Evolutionary conservation across 2,329 filamentous ascomycete species (phyloP).

Genomic region (Curvularia hawaiiensis): DNA sequence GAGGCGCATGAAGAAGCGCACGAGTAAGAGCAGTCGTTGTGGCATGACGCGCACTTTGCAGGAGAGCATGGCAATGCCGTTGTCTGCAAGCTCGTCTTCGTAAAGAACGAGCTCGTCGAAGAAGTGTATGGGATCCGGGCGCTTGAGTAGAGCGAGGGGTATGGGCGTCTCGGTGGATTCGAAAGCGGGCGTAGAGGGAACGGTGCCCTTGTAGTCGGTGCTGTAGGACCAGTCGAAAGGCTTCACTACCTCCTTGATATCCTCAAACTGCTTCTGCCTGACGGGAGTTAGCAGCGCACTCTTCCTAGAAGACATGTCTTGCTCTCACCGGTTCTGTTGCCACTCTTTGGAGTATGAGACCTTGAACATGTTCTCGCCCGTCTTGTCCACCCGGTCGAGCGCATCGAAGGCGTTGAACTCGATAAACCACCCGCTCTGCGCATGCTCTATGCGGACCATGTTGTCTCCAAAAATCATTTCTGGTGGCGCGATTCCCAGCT

Average conservation of each 20-base stretch:
- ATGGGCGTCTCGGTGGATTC: conserved; percentile 62
- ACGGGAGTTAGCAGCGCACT: conserved; percentile 13
- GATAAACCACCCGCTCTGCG: conserved; percentile 76
- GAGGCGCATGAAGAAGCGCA: conserved; percentile 88
- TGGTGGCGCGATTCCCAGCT: conserved; percentile 83
- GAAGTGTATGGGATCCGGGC: conserved; percentile 92
- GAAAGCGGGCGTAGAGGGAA: conserved; percentile 50
- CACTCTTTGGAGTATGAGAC: conserved; percentile 92
- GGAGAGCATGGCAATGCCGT: conserved; percentile 88
- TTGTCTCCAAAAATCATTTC: conserved; percentile 99
- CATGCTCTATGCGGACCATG: conserved; percentile 74
- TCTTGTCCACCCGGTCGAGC: conserved; percentile 92
- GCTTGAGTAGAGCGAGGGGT: conserved; percentile 82
- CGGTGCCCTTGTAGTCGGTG: conserved; percentile 81
- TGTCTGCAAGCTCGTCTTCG: conserved; percentile 97
- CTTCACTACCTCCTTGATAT: conserved; percentile 91
- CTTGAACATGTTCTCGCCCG: conserved; percentile 85
- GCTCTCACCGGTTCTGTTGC: conserved; percentile 66
- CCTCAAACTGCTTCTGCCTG: conserved; percentile 79
- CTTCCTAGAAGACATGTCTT: not conserved
- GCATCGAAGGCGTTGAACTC: conserved; percentile 86
- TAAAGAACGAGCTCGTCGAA: conserved; percentile 96
- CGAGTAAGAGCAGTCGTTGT: conserved; percentile 80
- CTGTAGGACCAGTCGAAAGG: conserved; percentile 99
- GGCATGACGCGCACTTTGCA: conserved; percentile 96